Conservation (phyloP, 2,329 filamentous ascomycete genomes). For the Fonsecaea pedrosoi region DNA sequence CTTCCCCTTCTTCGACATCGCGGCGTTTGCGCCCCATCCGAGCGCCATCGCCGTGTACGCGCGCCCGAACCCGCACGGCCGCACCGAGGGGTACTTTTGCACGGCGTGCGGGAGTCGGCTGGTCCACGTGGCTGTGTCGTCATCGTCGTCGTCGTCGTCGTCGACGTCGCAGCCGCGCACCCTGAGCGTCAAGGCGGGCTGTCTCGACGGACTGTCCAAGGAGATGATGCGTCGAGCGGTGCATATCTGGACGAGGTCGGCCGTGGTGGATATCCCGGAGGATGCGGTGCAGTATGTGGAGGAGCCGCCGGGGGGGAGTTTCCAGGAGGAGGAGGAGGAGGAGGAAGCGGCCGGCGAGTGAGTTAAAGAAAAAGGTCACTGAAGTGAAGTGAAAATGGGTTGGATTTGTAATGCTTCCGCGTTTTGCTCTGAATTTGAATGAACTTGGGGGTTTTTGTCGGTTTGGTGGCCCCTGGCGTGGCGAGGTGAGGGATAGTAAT, state of each 20-base stretch:
- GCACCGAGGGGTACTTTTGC: constrained; percentile 71
- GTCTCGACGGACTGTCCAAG: constrained; percentile 69
- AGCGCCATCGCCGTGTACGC: constrained; percentile 26
- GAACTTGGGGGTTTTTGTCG: too few relatives aligned
- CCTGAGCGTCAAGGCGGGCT: constrained; percentile 71
- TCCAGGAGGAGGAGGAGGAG: constrained; percentile 15
- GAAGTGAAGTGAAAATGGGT: too few relatives aligned
- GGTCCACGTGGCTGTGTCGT: constrained; percentile 54
- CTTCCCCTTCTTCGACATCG: constrained; percentile 59
- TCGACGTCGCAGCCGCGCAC: constrained; percentile 43
- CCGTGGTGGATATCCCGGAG: constrained; percentile 74
- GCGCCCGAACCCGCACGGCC: constrained; percentile 37
- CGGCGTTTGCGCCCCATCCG: background rate
- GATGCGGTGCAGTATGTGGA: constrained; percentile 65
- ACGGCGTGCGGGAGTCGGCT: constrained; percentile 69
- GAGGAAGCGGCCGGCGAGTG: background rate
- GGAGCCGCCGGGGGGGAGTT: constrained; percentile 44
- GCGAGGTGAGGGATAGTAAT: too few relatives aligned
- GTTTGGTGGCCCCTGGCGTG: too few relatives aligned
- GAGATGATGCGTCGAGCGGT: constrained; percentile 63
- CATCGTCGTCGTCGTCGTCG: too few relatives aligned
- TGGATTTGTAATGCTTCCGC: too few relatives aligned
- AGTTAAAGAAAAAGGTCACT: background rate
- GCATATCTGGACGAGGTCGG: constrained; percentile 72
- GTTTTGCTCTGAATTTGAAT: too few relatives aligned